Base-by-base conservation (phyloP, 1,284 basidiomycete genomes). In the Pseudomicrostroma phylloplanum region DNA sequence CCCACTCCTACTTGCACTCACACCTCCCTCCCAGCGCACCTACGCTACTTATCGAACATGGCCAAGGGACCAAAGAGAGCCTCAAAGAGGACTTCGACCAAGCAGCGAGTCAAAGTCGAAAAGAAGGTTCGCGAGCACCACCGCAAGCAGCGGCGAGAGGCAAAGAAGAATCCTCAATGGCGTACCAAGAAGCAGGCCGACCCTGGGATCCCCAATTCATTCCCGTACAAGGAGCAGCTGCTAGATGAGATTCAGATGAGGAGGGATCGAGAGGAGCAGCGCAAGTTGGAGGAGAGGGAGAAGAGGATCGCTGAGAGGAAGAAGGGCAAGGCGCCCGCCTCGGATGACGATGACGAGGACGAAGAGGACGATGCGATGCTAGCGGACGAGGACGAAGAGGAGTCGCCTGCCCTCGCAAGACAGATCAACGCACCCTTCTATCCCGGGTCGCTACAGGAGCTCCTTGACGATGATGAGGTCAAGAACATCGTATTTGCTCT, bases 201-300 rank as follows among this genome's bases (percentile, higher is more conserved):
- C 79, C 91, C 89, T 26, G 96, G 96, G 55, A 94, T 98, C 65
- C 94, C 94, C n/a, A 96, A 90, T 81, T 88, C 87, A 66, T 96
- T 93, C 82, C 94, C 93, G 2, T 96, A 89, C 85, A 98, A 97
- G 83, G 94, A 96, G 78, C 88, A 94, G 81, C 88, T 98, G 63
- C 83, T 98, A 49, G 91, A 91, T 15, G 94, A 98, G 67, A 74
- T 79, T 62, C 74, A 78, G 59, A 62, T 70, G 58, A 69, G 68
- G 60, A 65, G 42, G 42, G 19, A 54, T 8, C 17, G 48, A n/a
- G 57, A 25, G 30, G 30, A 51, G 13, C 42, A 60, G 59, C 57
- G 42, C 4, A 57, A 39, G 56, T 41, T 60, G 49, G 58, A 46
- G 59, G 51, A 25, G 21, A 43, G 42, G 17, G 59, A 62, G 56